Conservation (phyloP, 1,284 basidiomycete genomes). For the Inonotus hispidus region DNA sequence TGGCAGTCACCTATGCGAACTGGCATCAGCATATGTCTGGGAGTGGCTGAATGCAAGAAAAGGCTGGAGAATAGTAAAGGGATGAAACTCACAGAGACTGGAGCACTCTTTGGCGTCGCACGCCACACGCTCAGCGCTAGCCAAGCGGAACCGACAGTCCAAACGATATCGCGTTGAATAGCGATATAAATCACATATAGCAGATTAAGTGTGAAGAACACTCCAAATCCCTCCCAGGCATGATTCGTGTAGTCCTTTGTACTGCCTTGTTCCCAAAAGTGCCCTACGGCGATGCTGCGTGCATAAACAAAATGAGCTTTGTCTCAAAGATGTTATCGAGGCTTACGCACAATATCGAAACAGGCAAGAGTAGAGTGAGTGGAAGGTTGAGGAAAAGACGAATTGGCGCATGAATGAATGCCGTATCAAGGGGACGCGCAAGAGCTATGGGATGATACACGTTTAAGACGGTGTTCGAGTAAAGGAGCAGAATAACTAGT, state of each 20-base stretch:
- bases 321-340: slow-evolving; percentile 40
- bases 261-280: slow-evolving; percentile 38
- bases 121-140: slow-evolving; percentile 59
- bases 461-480: slow-evolving; percentile 62
- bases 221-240: slow-evolving; percentile 56
- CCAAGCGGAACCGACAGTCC: slow-evolving; percentile 69
- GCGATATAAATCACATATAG: slow-evolving; percentile 51
- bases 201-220: slow-evolving; percentile 55
- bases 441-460: slow-evolving; percentile 57
- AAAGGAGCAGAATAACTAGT: slow-evolving; percentile 53
- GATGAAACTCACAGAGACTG: slow-evolving; percentile 51
- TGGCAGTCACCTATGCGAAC: slow-evolving; percentile 41
- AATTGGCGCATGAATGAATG: slow-evolving; percentile 69
- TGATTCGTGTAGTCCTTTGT: slow-evolving; percentile 44
- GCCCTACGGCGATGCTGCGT: slow-evolving; percentile 50
- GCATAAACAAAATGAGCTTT: not conserved
- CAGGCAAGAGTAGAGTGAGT: slow-evolving; percentile 40
- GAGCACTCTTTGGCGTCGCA: slow-evolving; percentile 51
- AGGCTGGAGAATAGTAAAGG: not conserved
- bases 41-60: not conserved
- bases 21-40: not conserved
- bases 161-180: slow-evolving; percentile 57
- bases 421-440: slow-evolving; percentile 53
- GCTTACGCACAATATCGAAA: slow-evolving; percentile 42
- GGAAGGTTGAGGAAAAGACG: slow-evolving; percentile 64